phyloP scores from a whole-genome alignment of 2,329 filamentous ascomycete species.

The Aspergillus tamarii region DNA sequence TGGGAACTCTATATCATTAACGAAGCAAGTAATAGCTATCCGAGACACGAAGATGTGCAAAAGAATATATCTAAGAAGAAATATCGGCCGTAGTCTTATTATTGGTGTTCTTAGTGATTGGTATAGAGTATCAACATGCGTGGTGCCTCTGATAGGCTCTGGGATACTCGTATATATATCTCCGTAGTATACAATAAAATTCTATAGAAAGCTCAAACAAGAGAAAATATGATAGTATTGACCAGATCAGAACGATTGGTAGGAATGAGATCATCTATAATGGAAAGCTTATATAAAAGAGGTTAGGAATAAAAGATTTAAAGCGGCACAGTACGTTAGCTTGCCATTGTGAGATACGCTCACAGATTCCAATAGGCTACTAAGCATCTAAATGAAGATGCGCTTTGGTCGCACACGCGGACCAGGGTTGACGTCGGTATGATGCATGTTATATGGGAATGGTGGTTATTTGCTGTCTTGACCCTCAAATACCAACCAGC shows the following conservation, averaged over 20 bases:
- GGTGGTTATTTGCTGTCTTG: too few species aligned
- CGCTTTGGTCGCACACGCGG: not conserved
- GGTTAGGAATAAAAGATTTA: too few species aligned
- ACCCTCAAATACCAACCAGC: not conserved
- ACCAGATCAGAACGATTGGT: too few species aligned
- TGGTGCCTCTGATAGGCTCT: not conserved
- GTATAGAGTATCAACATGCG: not conserved
- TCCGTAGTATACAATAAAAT: too few species aligned
- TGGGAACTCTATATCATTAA: not conserved
- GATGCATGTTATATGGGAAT: not conserved
- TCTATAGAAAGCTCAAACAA: too few species aligned
- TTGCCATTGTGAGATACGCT: not conserved
- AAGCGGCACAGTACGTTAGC: not conserved
- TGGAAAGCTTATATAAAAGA: too few species aligned
- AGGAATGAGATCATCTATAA: too few species aligned
- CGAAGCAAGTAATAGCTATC: not conserved
- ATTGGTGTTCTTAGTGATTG: not conserved
- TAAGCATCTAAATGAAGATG: not conserved
- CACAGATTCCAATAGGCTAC: not conserved
- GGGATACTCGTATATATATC: not conserved
- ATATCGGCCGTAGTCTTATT: not conserved
- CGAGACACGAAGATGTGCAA: not conserved
- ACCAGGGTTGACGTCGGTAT: not conserved
- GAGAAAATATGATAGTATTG: too few species aligned
- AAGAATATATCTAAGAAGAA: not conserved